Evolutionary conservation across 306 rosid genomes (phyloP), one percentile per base, ranked within the genome.

Genomic region (Quillaja saponaria): DNA sequence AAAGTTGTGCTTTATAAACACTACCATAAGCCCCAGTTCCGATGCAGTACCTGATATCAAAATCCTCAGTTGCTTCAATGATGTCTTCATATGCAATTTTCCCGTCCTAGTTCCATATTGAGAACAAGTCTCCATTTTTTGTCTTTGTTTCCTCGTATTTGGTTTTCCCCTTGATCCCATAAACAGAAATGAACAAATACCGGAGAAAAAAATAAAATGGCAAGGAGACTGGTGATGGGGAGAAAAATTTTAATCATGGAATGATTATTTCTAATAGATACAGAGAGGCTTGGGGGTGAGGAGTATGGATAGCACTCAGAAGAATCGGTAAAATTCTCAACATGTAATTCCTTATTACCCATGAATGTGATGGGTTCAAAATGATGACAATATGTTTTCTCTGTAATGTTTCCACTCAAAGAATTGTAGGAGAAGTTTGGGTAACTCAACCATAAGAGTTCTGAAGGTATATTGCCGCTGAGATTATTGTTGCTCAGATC

Each of bases 51-150:
- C 49, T 0, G 72, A 55, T 46, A 56, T 49, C 35, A 25, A 25
- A 25, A 4, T 25, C 31, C 31, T 25, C 31, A 2, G 31, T 25
- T 25, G 31, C 31, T 25, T 67, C 7, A 19, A 67, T 56, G 33
- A 67, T 35, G 39, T 67, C 72, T 1, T 67, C 58, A 45, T 44
- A 67, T 46, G 72, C 49, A 18, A 67, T 67, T 10, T 67, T 46
- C 3, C 64, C 72, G 37, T 67, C 72, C 2, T 25, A 25, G 31
- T 25, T 25, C 31, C 31, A 25, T 25, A 25, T 25, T 25, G 31
- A 25, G 31, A 25, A 25, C 31, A 25, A 25, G 31, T 25, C 31
- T 25, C 31, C 31, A 25, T 25, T 4, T 4, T 25, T 6, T 56
- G 46, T 28, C 13, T 6, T 44, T 25, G 31, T 25, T 25, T 25